Evolutionary conservation across 768 basidiomycete species (phyloP), one percentile per base, ranked within the genome.

Genomic region (Rhodotorula babjevae): DNA sequence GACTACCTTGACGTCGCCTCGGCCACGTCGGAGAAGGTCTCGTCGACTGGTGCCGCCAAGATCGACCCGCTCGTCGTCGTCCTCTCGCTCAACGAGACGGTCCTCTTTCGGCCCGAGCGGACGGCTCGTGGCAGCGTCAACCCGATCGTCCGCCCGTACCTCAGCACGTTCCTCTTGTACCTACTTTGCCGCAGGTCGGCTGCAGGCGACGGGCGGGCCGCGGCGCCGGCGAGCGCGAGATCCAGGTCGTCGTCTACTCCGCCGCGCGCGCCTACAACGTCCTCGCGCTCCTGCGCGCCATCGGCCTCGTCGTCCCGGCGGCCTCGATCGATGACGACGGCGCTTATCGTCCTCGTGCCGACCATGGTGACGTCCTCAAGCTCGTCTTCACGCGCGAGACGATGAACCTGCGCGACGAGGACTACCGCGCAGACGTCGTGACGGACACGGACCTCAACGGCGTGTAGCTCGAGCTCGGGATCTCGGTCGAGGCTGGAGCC

Each of bases 71-170:
- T 50, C 9, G 31, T 74, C 33, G 36, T 77, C 29, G 62, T 74
- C 40, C 66, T 77, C 27, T 67, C 71, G n/a, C 65, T 74, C 25
- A 77, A 77, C 66, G 59, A 74, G 58, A 70, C 68, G 9, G 47
- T 77, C 25, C 56, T 77, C 0, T 67, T 58, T 44, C 69, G 76
- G 6, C 46, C 66, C 9, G 33, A 53, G 27, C 44, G 68, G 9
- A 67, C 68, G 16, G 31, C 33, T 0, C 15, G 27, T 0, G 76
- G 70, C 36, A 61, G 67, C 5, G 65, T 58, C 56, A 44, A 49
- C 18, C 70, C 76, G 10, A 40, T 67, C 36, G 50, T 61, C 14
- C 58, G 76, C 9, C 76, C 76, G 25, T 75, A 69, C 68, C 61
- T 77, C 33, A 53, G 71, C 18, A 52, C 70, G 0, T 75, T 77